Conservation (phyloP, 2,329 filamentous ascomycete genomes). For the Ophiostoma fasciatum region DNA sequence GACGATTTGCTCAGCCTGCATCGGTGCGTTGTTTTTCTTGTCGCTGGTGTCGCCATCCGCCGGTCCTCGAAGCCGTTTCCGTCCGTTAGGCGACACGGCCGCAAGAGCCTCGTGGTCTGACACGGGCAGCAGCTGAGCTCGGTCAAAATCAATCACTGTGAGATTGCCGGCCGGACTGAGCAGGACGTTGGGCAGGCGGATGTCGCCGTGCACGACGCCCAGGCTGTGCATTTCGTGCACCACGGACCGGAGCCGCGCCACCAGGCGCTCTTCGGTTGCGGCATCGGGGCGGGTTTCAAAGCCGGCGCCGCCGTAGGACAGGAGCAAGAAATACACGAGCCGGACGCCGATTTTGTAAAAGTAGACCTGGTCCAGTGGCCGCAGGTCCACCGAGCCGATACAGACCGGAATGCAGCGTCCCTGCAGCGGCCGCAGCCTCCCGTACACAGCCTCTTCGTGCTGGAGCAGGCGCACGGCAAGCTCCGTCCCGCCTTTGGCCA, state of each 20-base stretch:
- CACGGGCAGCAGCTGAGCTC: background rate
- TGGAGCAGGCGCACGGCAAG: slow-evolving; percentile 1
- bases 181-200: slow-evolving; percentile 6
- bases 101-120: background rate
- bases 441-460: slow-evolving; percentile 7
- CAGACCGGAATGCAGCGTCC: slow-evolving; percentile 8
- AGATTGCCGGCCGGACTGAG: background rate
- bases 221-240: slow-evolving; percentile 4
- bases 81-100: background rate
- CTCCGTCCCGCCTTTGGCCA: slow-evolving; percentile 21
- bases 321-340: slow-evolving; percentile 6
- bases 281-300: background rate
- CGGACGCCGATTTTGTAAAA: slow-evolving; percentile 8
- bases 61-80: background rate
- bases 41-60: background rate
- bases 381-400: slow-evolving; percentile 7
- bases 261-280: background rate
- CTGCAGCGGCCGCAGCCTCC: slow-evolving; percentile 3
- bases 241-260: background rate
- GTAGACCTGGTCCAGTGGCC: slow-evolving; percentile 1
- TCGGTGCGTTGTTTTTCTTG: too few species aligned
- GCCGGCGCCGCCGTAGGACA: slow-evolving; percentile 4
- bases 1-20: background rate
- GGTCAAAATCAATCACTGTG: slow-evolving; percentile 7
- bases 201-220: slow-evolving; percentile 7